Conservation (phyloP, 306 rosid species). For the Alnus glutinosa region DNA sequence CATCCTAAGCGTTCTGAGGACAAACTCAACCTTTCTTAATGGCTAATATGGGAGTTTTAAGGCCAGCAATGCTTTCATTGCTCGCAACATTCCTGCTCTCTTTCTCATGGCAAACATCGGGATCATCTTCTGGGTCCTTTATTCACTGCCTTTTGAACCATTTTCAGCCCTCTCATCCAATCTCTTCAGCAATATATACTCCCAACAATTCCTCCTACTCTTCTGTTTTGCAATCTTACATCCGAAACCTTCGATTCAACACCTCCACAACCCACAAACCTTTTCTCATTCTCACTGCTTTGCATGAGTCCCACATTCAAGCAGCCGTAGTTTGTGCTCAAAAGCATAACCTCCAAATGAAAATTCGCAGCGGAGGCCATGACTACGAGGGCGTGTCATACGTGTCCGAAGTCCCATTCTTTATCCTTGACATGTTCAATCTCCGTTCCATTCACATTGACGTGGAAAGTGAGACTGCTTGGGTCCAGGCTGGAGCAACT, state of each 20-base stretch:
- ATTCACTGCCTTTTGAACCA: conserved; percentile 48
- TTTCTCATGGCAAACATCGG: conserved; percentile 21
- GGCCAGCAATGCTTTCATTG: background rate
- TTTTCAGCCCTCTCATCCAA: conserved; percentile 49
- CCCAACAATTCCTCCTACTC: conserved; percentile 47
- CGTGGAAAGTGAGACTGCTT: conserved; percentile 46
- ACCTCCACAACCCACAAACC: conserved; percentile 53
- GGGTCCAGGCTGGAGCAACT: conserved; percentile 62
- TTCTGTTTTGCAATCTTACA: conserved; percentile 45
- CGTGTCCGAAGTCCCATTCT: conserved; percentile 51
- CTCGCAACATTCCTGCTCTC: conserved; percentile 10
- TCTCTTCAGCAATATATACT: conserved; percentile 49
- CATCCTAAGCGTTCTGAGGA: background rate
- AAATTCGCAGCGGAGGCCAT: conserved; percentile 72
- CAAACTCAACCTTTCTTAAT: background rate
- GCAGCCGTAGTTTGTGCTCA: conserved; percentile 51
- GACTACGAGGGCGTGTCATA: conserved; percentile 69
- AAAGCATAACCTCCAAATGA: conserved; percentile 52
- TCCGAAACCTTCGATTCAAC: conserved; percentile 68
- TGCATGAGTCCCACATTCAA: conserved; percentile 61
- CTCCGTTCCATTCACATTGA: conserved; percentile 53
- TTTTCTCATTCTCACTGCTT: conserved; percentile 54
- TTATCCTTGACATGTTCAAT: conserved; percentile 68
- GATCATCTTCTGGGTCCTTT: conserved; percentile 32
- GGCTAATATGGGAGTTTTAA: background rate